phyloP scores from a whole-genome alignment of 768 basidiomycete species.

The Macrocybe gigantea region DNA sequence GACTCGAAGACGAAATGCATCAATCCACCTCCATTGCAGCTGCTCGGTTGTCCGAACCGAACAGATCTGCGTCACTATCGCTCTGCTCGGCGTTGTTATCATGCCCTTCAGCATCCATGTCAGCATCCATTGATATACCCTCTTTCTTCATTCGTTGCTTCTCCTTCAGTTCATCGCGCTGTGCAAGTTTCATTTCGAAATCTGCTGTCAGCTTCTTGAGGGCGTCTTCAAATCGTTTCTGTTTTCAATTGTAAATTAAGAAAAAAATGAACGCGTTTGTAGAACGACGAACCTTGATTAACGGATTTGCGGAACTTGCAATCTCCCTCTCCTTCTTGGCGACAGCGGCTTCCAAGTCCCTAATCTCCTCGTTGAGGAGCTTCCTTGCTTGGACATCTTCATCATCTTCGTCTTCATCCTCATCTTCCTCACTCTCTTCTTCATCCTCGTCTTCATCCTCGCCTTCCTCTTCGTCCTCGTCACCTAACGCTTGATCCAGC shows the following conservation, averaged over 20 bases:
- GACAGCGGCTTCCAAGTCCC: constrained; percentile 84
- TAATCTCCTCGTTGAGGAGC: constrained; percentile 82
- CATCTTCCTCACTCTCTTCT: constrained; percentile 63
- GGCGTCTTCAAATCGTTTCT: constrained; percentile 94
- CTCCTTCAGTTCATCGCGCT: constrained; percentile 77
- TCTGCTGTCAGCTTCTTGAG: constrained; percentile 84
- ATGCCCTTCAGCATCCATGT: constrained; percentile 28
- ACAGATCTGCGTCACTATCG: constrained; percentile 30
- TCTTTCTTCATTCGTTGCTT: constrained; percentile 67
- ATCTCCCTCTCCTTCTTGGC: constrained; percentile 82
- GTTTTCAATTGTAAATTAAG: neutral
- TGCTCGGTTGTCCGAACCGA: constrained; percentile 42
- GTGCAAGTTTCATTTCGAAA: constrained; percentile 76
- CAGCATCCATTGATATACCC: constrained; percentile 42
- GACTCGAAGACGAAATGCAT: neutral
- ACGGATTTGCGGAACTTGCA: constrained; percentile 75
- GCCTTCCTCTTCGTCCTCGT: constrained; percentile 52
- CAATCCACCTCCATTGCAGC: constrained; percentile 30
- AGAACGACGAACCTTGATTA: constrained; percentile 59
- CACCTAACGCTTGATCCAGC: constrained; percentile 78
- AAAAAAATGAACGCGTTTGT: constrained; percentile 1
- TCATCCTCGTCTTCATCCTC: constrained; percentile 59
- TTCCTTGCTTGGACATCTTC: constrained; percentile 75
- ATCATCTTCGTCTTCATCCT: constrained; percentile 81
- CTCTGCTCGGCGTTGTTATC: constrained; percentile 23